These are phyloP conservation scores for Crucihimalaya himalaica DNA, from an alignment of 345 rosid genomes.

Conservation along the genomic window DNA sequence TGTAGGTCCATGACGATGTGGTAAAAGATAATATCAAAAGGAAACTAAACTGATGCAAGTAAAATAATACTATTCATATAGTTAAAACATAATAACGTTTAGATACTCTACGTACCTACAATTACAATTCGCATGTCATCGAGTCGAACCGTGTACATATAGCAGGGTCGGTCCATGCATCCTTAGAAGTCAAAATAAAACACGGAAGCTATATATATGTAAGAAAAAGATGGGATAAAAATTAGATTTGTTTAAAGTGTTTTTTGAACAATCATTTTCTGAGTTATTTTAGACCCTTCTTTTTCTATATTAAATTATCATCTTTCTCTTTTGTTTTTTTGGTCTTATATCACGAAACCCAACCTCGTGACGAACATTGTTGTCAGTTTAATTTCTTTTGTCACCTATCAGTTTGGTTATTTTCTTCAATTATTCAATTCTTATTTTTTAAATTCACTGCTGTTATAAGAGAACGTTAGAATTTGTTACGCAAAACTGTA, in stretches of 20 bases:
- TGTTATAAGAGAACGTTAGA: neutral
- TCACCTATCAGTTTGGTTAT: constrained; percentile 19
- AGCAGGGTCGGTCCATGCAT: constrained; percentile 18
- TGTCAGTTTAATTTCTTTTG: constrained; percentile 23
- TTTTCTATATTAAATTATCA: constrained; percentile 16
- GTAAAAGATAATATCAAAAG: constrained; percentile 6
- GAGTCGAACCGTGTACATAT: constrained; percentile 1
- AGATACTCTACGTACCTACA: neutral
- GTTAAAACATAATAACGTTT: neutral
- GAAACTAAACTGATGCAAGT: neutral
- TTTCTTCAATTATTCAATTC: neutral
- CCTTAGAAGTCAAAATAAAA: constrained; percentile 19
- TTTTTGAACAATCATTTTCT: constrained; percentile 24
- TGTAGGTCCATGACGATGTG: neutral
- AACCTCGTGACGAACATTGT: constrained; percentile 37
- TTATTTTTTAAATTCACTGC: neutral
- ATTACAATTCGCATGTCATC: neutral
- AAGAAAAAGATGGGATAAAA: neutral
- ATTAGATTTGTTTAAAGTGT: neutral
- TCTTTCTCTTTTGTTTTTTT: constrained; percentile 22
- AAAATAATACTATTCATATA: neutral
- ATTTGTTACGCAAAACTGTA: neutral
- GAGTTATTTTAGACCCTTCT: constrained; percentile 23
- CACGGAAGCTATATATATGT: neutral
- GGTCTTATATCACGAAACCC: constrained; percentile 16